A percentile compares a stretch with the other conserved stretches of the same genome.
Evolutionary conservation across 106 monocot genomes (phyloP).

Genomic region (Cymbidium sinense): DNA sequence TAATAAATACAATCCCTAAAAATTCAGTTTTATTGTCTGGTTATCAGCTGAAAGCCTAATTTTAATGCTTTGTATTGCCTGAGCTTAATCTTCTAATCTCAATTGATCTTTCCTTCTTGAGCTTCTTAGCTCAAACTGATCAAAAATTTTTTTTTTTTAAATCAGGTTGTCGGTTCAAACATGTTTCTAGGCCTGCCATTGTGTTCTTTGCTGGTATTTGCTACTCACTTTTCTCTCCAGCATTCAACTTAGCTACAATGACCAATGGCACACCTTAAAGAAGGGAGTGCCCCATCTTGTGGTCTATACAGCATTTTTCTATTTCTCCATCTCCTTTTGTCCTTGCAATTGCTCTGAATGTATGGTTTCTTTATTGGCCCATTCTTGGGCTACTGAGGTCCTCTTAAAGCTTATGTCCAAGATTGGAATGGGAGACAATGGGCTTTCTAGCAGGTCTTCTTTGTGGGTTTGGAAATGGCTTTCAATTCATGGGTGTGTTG

Average conservation of each 20-base stretch:
- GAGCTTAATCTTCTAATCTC: not conserved
- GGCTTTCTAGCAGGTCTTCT: slow-evolving; percentile 77
- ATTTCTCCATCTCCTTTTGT: slow-evolving; percentile 86
- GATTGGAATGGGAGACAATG: slow-evolving; percentile 85
- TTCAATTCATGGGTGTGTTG: slow-evolving; percentile 98
- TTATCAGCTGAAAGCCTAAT: not conserved
- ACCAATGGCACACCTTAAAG: slow-evolving; percentile 95
- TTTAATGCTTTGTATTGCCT: not conserved
- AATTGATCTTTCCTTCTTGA: not conserved
- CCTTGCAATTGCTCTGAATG: slow-evolving; percentile 56
- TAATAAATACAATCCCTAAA: no score
- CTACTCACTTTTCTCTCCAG: slow-evolving; percentile 93
- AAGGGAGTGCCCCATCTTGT: slow-evolving; percentile 85
- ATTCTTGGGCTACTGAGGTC: slow-evolving; percentile 78
- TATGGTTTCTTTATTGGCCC: slow-evolving; percentile 73
- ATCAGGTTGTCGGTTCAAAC: slow-evolving; percentile 69
- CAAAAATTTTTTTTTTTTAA: not conserved
- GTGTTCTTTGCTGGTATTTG: slow-evolving; percentile 80
- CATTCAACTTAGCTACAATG: slow-evolving; percentile 92
- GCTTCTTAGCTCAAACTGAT: not conserved
- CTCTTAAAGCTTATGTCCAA: slow-evolving; percentile 71
- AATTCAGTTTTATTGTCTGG: not conserved
- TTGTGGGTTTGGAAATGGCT: slow-evolving; percentile 94
- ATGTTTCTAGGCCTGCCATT: slow-evolving; percentile 52
- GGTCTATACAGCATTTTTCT: slow-evolving; percentile 96